A percentile compares a stretch with the other conserved stretches of the same genome.
Conservation (phyloP, 2,329 filamentous ascomycete species). For the Monosporascus sp. region DNA sequence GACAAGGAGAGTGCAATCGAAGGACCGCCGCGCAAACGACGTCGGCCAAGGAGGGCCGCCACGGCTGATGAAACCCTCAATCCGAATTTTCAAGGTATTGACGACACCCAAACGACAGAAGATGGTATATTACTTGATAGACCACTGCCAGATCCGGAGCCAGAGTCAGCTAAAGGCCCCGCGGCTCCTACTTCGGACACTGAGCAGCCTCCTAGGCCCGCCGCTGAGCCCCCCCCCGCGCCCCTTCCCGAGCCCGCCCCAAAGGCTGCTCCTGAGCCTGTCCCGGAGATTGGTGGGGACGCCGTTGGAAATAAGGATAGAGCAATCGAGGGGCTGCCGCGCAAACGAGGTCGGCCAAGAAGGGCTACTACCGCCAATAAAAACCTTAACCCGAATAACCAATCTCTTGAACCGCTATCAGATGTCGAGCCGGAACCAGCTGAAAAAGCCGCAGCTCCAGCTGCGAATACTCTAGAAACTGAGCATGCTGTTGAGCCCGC, state of each 20-base stretch:
- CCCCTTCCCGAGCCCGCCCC: too few species aligned
- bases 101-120: too few species aligned
- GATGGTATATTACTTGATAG: slow-evolving; percentile 16
- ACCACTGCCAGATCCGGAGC: not conserved
- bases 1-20: not conserved
- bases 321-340: not conserved
- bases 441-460: slow-evolving; percentile 3
- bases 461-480: not conserved
- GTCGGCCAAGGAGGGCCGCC: not conserved
- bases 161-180: slow-evolving; percentile 1
- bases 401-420: not conserved
- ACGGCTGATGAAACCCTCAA: too few species aligned
- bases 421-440: not conserved
- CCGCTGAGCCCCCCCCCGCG: too few species aligned
- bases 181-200: not conserved
- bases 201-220: not conserved
- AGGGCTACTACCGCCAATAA: not conserved
- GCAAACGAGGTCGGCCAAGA: not conserved
- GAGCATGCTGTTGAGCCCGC: not conserved
- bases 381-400: not conserved
- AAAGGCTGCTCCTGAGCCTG: not conserved
- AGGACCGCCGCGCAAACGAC: not conserved
- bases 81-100: not conserved
- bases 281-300: not conserved
- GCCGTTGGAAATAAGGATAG: not conserved